Evolutionary conservation across 257 asterid species (phyloP).

Genomic region (Hygrophila difformis): DNA sequence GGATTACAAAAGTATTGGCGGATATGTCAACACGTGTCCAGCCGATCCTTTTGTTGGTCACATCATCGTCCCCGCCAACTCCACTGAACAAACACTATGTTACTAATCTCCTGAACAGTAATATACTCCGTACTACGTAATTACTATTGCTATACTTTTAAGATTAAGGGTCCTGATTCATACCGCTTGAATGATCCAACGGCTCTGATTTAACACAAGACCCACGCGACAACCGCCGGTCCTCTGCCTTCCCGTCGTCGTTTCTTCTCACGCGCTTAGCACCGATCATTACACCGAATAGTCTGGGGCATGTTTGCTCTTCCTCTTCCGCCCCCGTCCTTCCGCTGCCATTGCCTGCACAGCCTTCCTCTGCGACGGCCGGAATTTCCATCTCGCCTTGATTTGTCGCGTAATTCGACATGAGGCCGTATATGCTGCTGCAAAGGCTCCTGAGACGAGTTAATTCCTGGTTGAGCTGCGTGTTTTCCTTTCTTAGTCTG

Average conservation of each 20-base stretch:
- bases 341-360: conserved; percentile 19
- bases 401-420: conserved; percentile 43
- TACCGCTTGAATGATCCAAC: conserved; percentile 28
- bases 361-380: conserved; percentile 29
- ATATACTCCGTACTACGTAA: too few species aligned
- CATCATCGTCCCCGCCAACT: too few species aligned
- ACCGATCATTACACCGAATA: conserved; percentile 62
- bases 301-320: conserved; percentile 29
- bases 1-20: too few species aligned
- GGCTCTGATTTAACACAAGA: conserved; percentile 40
- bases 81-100: too few species aligned
- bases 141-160: too few species aligned
- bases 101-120: too few species aligned
- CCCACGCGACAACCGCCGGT: conserved; percentile 15
- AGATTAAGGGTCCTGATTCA: conserved; percentile 14
- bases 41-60: too few species aligned
- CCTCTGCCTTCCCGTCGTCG: conserved; percentile 13
- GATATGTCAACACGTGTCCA: too few species aligned
- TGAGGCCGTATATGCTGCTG: conserved; percentile 36
- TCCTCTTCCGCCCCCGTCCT: conserved; percentile 11
- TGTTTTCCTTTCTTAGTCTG: conserved; percentile 57
- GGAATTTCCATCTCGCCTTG: conserved; percentile 18
- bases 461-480: conserved; percentile 42
- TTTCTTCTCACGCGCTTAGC: conserved; percentile 36
- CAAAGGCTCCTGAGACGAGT: conserved; percentile 42